These are phyloP conservation scores for Wickerhamomyces hampshirensis DNA, from an alignment of 805 yeast species.

Conservation along the genomic window DNA sequence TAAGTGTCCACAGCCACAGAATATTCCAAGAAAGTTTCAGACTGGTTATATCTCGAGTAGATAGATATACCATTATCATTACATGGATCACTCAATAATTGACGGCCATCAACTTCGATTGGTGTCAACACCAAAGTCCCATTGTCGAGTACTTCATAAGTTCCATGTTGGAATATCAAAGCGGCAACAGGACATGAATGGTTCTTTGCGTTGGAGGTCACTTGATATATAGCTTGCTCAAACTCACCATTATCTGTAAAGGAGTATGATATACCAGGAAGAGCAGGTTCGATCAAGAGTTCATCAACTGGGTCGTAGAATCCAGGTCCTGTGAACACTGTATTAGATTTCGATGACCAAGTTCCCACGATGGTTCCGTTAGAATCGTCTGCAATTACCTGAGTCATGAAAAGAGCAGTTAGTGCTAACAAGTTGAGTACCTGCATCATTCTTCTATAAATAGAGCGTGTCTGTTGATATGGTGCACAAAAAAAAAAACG, in stretches of 20 bases:
- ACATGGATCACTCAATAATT: conserved; percentile 85
- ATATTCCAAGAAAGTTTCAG: conserved; percentile 53
- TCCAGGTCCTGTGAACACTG: conserved; percentile 95
- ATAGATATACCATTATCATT: conserved; percentile 50
- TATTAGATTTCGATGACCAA: conserved; percentile 90
- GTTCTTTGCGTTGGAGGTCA: conserved; percentile 61
- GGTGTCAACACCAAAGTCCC: conserved; percentile 73
- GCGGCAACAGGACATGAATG: conserved; percentile 85
- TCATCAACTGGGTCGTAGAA: conserved; percentile 97
- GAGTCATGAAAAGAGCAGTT: neutral
- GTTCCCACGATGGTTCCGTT: conserved; percentile 62
- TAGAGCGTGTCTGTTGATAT: neutral
- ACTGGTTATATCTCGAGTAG: conserved; percentile 71
- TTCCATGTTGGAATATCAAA: conserved; percentile 86
- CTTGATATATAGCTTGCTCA: conserved; percentile 86
- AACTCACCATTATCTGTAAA: conserved; percentile 89
- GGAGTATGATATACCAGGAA: conserved; percentile 91
- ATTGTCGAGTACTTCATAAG: conserved; percentile 54
- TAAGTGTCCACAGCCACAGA: conserved; percentile 65
- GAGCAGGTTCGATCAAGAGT: conserved; percentile 86
- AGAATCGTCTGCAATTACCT: conserved; percentile 6
- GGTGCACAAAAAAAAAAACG: neutral
- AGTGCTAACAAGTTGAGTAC: neutral
- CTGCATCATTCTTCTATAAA: conserved; percentile 1
- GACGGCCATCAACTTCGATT: conserved; percentile 86